Evolutionary conservation across 139 green algal genomes (phyloP), one percentile per base, ranked within the genome.

Genomic region (Limnomonas spitsbergensis): DNA sequence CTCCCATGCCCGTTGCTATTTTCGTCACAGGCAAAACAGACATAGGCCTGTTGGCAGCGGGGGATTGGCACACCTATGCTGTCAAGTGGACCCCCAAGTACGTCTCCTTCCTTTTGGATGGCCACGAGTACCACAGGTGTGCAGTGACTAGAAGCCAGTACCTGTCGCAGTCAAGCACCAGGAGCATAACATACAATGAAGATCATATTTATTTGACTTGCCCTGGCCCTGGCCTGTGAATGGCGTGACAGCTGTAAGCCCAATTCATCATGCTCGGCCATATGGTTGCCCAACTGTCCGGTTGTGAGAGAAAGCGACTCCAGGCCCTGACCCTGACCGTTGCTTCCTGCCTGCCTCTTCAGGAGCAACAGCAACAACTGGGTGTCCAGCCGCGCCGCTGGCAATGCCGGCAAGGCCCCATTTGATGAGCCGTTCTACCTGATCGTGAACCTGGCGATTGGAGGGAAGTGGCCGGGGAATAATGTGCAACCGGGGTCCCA

Each of bases 401-500:
- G 53, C 26, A 2, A 40, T 6, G 36, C 53, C 2, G 47, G 34
- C 38, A n/a, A n/a, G n/a, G 73, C 70, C 1, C 82, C 85, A 26
- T 89, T 88, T 61, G 85, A 89, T 74, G 31, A 66, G 40, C 76
- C 80, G n/a, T 85, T 86, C 53, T 80, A 89, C 73, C 4, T 88
- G n/a, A 78, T 88, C 34, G 53, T 89, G 20, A 89, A 86, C 79
- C 69, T 89, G 20, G 82, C 85, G 0, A 61, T 89, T n/a, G 85
- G 85, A 14, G 80, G 80, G 6, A 40, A 73, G 24, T 88, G 71
- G 69, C 74, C 79, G 4, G 75, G 75, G 1, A 61, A 61, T 20
- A 61, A 14, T 29, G 20, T 61, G 14, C 20, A 14, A 61, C 27
- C 36, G 4, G 31, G 82, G 2, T 69, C 74, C 40, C 78, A 84